Evolutionary conservation across 495 filamentous ascomycete genomes (phyloP).

Genomic region (Trichoderma virens): DNA sequence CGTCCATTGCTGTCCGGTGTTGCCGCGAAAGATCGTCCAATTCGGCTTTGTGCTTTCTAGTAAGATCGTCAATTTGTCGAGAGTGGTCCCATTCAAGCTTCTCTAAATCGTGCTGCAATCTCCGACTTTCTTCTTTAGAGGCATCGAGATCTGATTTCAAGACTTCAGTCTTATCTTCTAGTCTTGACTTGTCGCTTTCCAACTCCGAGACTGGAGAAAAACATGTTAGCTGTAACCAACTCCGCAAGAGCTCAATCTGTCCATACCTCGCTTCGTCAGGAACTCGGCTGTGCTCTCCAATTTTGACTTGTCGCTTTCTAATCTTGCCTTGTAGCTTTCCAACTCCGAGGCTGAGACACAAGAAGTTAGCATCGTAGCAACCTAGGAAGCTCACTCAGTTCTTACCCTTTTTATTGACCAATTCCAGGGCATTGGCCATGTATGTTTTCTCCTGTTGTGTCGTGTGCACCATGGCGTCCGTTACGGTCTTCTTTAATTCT

Average conservation of each 20-base stretch:
- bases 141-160: conserved; percentile 54
- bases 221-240: conserved; percentile 9
- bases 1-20: conserved; percentile 26
- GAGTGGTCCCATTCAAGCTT: conserved; percentile 25
- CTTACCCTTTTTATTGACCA: conserved; percentile 80
- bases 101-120: conserved; percentile 22
- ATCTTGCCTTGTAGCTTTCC: too few species aligned
- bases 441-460: conserved; percentile 52
- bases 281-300: conserved; percentile 47
- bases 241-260: background rate
- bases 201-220: conserved; percentile 53
- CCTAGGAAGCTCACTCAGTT: background rate
- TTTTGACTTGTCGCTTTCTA: conserved; percentile 44
- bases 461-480: conserved; percentile 53
- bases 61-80: conserved; percentile 33
- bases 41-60: conserved; percentile 28
- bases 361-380: conserved; percentile 10
- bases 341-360: conserved; percentile 53
- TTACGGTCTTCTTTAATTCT: conserved; percentile 50
- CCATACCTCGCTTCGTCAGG: conserved; percentile 59
- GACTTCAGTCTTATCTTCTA: conserved; percentile 47
- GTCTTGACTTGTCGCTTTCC: conserved; percentile 49
- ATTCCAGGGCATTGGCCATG: conserved; percentile 58
- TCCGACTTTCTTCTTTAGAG: conserved; percentile 34
- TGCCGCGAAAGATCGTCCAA: conserved; percentile 31